Evolutionary conservation across 306 rosid genomes (phyloP).

Genomic region (Inga laurina): DNA sequence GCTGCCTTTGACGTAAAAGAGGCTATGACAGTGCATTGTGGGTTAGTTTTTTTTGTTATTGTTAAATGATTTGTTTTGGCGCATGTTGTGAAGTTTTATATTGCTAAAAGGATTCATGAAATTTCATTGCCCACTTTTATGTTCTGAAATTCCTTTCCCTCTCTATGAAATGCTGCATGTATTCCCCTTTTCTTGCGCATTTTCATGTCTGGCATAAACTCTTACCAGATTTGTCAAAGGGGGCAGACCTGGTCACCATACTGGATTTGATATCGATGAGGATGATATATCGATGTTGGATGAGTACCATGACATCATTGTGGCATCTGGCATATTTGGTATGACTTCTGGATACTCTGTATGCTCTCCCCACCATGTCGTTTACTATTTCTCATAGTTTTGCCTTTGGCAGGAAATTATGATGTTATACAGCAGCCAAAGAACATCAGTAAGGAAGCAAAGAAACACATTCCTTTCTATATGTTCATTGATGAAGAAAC

Average conservation of each 20-base stretch:
- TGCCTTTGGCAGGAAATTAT: slow-evolving; percentile 75
- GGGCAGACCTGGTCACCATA: slow-evolving; percentile 75
- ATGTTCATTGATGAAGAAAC: slow-evolving; percentile 96
- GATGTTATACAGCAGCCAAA: slow-evolving; percentile 91
- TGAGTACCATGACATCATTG: slow-evolving; percentile 84
- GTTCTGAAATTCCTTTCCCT: background rate
- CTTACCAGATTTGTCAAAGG: slow-evolving; percentile 85
- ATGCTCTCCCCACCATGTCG: background rate
- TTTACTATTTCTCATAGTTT: slow-evolving; percentile 43
- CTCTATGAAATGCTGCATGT: slow-evolving; percentile 19
- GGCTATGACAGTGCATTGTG: slow-evolving; percentile 86
- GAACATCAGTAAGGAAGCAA: slow-evolving; percentile 71
- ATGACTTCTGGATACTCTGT: slow-evolving; percentile 24
- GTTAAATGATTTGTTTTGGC: background rate
- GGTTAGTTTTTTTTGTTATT: slow-evolving; percentile 59
- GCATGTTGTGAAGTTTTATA: slow-evolving; percentile 10
- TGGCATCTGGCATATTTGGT: slow-evolving; percentile 97
- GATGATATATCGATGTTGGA: slow-evolving; percentile 82
- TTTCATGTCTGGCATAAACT: slow-evolving; percentile 32
- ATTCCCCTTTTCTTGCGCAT: slow-evolving; percentile 27
- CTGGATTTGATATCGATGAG: slow-evolving; percentile 95
- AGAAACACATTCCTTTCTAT: slow-evolving; percentile 71
- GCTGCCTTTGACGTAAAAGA: slow-evolving; percentile 84
- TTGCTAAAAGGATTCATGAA: slow-evolving; percentile 16
- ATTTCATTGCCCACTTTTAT: background rate